A percentile compares a stretch with the other conserved stretches of the same genome.
Conservation (phyloP, 2,329 filamentous ascomycete genomes). For the Thielaviopsis punctulata region DNA sequence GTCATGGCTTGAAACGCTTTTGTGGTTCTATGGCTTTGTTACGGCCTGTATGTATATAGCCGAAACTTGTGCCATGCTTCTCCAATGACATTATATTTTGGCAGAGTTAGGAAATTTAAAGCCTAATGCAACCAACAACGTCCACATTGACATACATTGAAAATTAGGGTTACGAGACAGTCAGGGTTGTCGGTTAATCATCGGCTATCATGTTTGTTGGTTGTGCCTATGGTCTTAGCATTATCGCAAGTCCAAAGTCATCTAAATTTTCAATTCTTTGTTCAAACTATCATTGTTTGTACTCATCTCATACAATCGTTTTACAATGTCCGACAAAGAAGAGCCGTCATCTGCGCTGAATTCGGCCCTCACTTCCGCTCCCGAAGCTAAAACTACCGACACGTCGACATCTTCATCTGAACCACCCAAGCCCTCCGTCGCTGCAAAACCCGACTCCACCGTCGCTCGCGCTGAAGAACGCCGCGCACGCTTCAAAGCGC, state of each 20-base stretch:
- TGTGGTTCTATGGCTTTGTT: not conserved
- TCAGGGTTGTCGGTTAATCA: not conserved
- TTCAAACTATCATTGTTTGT: not conserved
- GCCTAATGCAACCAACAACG: not conserved
- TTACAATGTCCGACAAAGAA: conserved; percentile 12
- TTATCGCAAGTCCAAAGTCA: not conserved
- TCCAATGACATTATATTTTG: not conserved
- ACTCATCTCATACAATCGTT: not conserved
- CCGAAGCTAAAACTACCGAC: conserved; percentile 1
- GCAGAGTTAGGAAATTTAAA: not conserved
- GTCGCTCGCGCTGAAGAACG: conserved; percentile 43
- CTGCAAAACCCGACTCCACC: conserved; percentile 15
- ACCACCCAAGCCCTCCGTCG: conserved; percentile 4
- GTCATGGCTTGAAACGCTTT: not conserved
- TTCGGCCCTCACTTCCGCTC: conserved; percentile 6
- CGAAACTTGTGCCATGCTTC: not conserved
- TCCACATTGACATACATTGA: not conserved
- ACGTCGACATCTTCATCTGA: conserved; percentile 9
- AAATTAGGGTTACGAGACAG: not conserved
- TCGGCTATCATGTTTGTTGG: not conserved
- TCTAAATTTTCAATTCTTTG: not conserved
- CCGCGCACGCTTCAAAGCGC: conserved; percentile 67
- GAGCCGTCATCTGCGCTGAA: not conserved
- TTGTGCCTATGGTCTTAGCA: not conserved
- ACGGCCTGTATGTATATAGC: not conserved